Base-by-base conservation (phyloP, 73 alveolate genomes). In the Urostyla sp. region DNA sequence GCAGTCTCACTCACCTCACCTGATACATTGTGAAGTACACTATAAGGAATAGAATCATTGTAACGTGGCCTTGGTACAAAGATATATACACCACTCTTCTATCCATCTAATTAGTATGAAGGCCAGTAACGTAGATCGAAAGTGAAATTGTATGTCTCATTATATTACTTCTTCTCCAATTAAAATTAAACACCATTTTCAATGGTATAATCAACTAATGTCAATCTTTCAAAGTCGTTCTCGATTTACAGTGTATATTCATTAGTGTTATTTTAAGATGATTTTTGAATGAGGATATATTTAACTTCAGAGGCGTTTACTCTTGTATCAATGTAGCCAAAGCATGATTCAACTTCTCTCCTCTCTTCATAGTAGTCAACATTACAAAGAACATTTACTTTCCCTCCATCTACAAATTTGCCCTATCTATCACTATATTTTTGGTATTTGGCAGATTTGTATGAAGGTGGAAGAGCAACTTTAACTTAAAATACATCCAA, bases 131-230 rank as follows among this genome's bases (percentile, higher is more conserved):
- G n/a, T n/a, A n/a, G n/a, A 85, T 24, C 54, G 55, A 58, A 78
- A 77, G 20, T 82, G 81, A 24, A 45, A 24, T 0, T 76, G 78
- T 56, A 69, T 52, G 50, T 77, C 58, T 18, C 76, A 20, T 13
- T 36, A 8, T 13, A 52, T 16, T 11, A 10, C 10, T 40, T 16
- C 52, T 40, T 40, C 15, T 11, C 10, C 10, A 40, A 16, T 10
- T 40, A 10, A 40, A 40, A 40, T 10, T 40, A 16, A 40, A 40
- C 52, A 40, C 52, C 52, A 40, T 40, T 16, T 40, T 10, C 10
- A 40, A 11, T 16, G 52, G 10, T 11, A 16, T 40, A 40, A 11
- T 40, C 15, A n/a, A n/a, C n/a, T n/a, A n/a, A n/a, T n/a, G n/a
- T n/a, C n/a, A 16, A 26, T 55, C 28, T 27, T 26, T 18, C 13